Evolutionary conservation across 768 basidiomycete genomes (phyloP), one percentile per base, ranked within the genome.

Genomic region (Panellus pusillus): DNA sequence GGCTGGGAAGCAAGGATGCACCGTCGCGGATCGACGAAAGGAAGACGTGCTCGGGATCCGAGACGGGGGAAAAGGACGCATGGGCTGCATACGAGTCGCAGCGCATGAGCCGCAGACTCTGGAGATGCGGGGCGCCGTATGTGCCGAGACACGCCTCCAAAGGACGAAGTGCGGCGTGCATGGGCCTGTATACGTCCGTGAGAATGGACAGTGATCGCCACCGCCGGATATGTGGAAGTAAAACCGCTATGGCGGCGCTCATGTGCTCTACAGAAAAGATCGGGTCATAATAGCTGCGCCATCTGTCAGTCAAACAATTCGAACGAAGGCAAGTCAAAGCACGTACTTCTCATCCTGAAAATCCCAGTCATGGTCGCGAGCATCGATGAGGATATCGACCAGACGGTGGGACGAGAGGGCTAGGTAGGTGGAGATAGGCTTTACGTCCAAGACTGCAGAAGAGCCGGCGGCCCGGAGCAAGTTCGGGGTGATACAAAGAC

Each of bases 1-100:
- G 68, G 19, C 66, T 65, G n/a, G 83, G 77, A 9, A 78, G 32
- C 63, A 8, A 14, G 32, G 38, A 65, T 58, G 40, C 44, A 44
- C 14, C 50, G 36, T 35, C 59, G 36, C 64, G 55, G 5, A 57
- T 50, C 31, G 70, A 58, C 45, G 65, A 62, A 6, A 77, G 68
- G 51, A 74, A 74, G 4, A 64, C 58, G 12, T 70, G 73, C 63
- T 78, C 66, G 6, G 68, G 56, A 11, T 52, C 51, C 5, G 81
- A 79, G 54, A 70, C 71, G 65, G 84, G 39, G 6, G 35, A 82
- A 24, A 65, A 59, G 15, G 69, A 69, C 6, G 70, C 69, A 61
- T 76, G 77, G 58, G 78, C 74, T 47, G 75, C 71, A 60, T 77
- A 81, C 52, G 82, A 80, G 61, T 83, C 83, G 68, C 81, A 86